phyloP scores from a whole-genome alignment of 1,284 basidiomycete genomes.

The Ceratobasidium sp. region DNA sequence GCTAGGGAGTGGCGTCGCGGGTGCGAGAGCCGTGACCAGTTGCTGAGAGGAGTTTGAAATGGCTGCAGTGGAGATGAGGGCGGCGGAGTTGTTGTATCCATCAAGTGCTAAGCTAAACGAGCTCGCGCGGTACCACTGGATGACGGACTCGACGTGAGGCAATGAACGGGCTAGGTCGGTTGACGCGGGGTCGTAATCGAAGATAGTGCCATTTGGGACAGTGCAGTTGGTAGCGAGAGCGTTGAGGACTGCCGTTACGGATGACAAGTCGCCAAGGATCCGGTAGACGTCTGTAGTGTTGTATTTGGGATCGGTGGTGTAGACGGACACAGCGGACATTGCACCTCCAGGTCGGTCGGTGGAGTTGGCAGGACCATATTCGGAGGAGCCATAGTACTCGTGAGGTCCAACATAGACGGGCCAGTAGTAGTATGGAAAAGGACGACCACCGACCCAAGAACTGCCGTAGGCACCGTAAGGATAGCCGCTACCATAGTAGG shows the following conservation, averaged over 20 bases:
- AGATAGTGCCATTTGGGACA: slow-evolving; percentile 23
- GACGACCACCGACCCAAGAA: slow-evolving; percentile 25
- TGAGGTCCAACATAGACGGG: slow-evolving; percentile 41
- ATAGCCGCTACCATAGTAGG: slow-evolving; percentile 12
- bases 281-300: slow-evolving; percentile 44
- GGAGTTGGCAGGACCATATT: slow-evolving; percentile 61
- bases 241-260: slow-evolving; percentile 38
- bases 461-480: slow-evolving; percentile 6
- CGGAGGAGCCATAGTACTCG: slow-evolving; percentile 51
- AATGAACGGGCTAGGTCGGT: slow-evolving; percentile 22
- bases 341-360: slow-evolving; percentile 58
- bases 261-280: slow-evolving; percentile 43
- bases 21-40: slow-evolving; percentile 17
- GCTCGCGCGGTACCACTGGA: slow-evolving; percentile 45
- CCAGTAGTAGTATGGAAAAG: slow-evolving; percentile 41
- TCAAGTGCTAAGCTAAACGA: slow-evolving; percentile 45
- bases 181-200: slow-evolving; percentile 35
- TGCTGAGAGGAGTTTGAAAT: slow-evolving; percentile 25
- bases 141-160: slow-evolving; percentile 27
- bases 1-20: slow-evolving; percentile 37
- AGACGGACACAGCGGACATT: slow-evolving; percentile 35
- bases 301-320: slow-evolving; percentile 23
- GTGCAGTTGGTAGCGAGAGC: slow-evolving; percentile 39
- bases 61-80: slow-evolving; percentile 11
- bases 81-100: slow-evolving; percentile 44